These are phyloP conservation scores for Marchantia paleacea DNA, from an alignment of 225 moss, liverwort and hornwort species.

Conservation along the genomic window DNA sequence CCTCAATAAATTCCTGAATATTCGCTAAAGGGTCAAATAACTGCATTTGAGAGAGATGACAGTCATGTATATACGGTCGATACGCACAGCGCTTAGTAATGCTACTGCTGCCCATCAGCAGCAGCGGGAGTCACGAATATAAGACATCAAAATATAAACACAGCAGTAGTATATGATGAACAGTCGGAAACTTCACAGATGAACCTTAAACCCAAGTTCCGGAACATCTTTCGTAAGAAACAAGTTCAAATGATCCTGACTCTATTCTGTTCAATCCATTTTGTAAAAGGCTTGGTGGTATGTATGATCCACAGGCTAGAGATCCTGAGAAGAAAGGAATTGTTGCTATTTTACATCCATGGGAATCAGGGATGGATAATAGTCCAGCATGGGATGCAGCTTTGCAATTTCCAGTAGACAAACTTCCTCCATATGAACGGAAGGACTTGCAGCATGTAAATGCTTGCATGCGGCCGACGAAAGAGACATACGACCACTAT, in stretches of 20 bases:
- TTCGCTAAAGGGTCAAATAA: no score
- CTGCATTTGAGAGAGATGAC: no score
- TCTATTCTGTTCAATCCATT: not conserved
- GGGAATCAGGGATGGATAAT: conserved; percentile 55
- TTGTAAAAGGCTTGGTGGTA: not conserved
- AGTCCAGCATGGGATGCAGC: conserved; percentile 52
- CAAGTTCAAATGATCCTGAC: no score
- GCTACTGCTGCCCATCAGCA: no score
- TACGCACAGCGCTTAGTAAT: no score
- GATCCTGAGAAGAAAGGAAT: conserved; percentile 47
- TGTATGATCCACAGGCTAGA: conserved; percentile 28
- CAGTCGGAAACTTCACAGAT: not conserved
- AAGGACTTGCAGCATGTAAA: conserved; percentile 41
- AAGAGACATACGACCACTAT: conserved; percentile 48
- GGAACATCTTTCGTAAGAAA: no score
- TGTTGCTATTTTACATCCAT: conserved; percentile 48
- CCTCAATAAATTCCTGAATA: no score
- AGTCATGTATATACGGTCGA: no score
- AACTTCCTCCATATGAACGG: conserved; percentile 36
- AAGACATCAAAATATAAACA: no score
- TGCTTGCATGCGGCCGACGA: conserved; percentile 47
- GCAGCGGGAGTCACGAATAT: not conserved
- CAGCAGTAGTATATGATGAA: not conserved
- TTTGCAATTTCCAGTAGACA: conserved; percentile 36
- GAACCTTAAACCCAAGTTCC: no score